Evolutionary conservation across 768 basidiomycete species (phyloP).

Genomic region (Vararia minispora): DNA sequence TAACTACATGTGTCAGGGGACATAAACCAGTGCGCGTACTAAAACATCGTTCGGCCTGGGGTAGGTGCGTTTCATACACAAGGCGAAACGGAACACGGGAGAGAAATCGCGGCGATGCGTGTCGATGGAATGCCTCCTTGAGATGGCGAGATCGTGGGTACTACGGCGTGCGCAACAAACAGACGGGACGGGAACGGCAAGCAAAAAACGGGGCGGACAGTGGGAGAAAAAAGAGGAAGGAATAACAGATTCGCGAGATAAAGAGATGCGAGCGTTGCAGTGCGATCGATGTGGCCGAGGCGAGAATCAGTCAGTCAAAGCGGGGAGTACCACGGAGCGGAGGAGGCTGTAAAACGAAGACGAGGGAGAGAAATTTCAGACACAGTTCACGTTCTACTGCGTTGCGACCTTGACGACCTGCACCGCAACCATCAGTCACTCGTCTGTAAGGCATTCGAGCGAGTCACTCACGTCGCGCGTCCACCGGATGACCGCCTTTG

Average conservation of each 20-base stretch:
- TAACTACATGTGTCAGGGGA: too few relatives aligned
- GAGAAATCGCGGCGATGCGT: too few relatives aligned
- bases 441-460: background rate
- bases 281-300: too few relatives aligned
- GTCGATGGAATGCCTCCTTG: slow-evolving; percentile 55
- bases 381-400: slow-evolving; percentile 33
- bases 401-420: slow-evolving; percentile 79
- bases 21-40: too few relatives aligned
- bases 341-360: slow-evolving; percentile 5
- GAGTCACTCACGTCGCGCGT: slow-evolving; percentile 66
- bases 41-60: too few relatives aligned
- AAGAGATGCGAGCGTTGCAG: too few relatives aligned
- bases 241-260: background rate
- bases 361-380: slow-evolving; percentile 3
- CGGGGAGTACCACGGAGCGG: slow-evolving; percentile 14
- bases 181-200: background rate
- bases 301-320: too few relatives aligned
- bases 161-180: background rate
- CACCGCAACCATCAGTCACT: background rate
- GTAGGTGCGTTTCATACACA: too few relatives aligned
- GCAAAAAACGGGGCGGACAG: background rate
- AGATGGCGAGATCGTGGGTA: slow-evolving; percentile 38
- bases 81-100: too few relatives aligned
- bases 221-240: background rate
- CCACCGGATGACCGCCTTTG: slow-evolving; percentile 88